Evolutionary conservation across 2,329 filamentous ascomycete genomes (phyloP).

Genomic region (Nannizzia gypsea): DNA sequence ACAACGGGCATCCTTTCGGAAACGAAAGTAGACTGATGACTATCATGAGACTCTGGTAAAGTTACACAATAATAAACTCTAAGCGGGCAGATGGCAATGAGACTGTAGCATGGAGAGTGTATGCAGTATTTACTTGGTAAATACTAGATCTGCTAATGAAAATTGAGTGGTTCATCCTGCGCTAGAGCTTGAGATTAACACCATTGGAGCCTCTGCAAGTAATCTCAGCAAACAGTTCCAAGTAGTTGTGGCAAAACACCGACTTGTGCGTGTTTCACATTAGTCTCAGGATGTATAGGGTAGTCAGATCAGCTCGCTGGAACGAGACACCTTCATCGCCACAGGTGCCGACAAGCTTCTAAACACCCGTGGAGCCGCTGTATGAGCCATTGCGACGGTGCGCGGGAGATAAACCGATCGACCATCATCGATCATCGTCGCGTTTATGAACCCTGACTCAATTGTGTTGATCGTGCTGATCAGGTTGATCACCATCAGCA

Average conservation of each 20-base stretch:
- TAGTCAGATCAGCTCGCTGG: neutral
- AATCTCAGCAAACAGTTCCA: neutral
- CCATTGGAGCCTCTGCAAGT: too few relatives aligned
- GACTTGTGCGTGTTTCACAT: neutral
- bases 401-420: slow-evolving; percentile 1
- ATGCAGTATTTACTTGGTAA: too few relatives aligned
- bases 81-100: too few relatives aligned
- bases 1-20: too few relatives aligned
- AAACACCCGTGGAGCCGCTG: neutral
- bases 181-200: neutral
- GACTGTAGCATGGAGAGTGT: too few relatives aligned
- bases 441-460: neutral
- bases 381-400: neutral
- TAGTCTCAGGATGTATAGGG: neutral
- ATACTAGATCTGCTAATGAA: neutral
- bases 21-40: too few relatives aligned
- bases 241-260: neutral
- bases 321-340: neutral
- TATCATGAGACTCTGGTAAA: too few relatives aligned
- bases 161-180: neutral
- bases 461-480: neutral
- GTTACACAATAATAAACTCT: too few relatives aligned
- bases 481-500: neutral
- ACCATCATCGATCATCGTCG: neutral
- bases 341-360: neutral